These are phyloP conservation scores for Pythium monospermum DNA, from an alignment of 352 stramenopile genomes.

Conservation along the genomic window DNA sequence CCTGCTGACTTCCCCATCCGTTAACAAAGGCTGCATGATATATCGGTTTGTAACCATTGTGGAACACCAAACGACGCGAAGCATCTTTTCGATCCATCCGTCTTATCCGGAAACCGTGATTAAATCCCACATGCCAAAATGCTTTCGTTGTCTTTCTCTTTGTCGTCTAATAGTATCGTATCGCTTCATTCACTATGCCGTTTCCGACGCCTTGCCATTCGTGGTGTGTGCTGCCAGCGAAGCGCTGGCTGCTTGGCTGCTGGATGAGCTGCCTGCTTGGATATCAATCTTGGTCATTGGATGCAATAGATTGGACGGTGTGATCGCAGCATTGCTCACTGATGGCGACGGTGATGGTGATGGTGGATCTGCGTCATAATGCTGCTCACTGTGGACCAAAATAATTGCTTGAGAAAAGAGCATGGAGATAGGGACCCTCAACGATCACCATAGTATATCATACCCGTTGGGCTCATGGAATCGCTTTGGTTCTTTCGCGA, in stretches of 20 bases:
- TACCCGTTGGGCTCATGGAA: conserved; percentile 41
- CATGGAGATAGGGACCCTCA: not conserved
- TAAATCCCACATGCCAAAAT: too few species aligned
- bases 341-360: not conserved
- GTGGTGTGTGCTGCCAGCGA: not conserved
- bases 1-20: not conserved
- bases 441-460: too few species aligned
- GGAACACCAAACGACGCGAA: not conserved
- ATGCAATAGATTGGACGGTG: conserved; percentile 49
- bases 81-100: not conserved
- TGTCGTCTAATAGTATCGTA: not conserved
- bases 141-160: not conserved
- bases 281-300: conserved; percentile 63
- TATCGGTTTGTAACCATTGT: conserved; percentile 3
- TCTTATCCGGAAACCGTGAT: too few species aligned
- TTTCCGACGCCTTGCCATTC: conserved; percentile 8
- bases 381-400: conserved; percentile 1
- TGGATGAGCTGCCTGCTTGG: conserved; percentile 7
- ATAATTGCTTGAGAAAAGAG: not conserved
- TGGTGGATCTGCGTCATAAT: too few species aligned
- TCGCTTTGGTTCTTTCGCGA: conserved; percentile 54
- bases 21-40: not conserved
- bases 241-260: not conserved
- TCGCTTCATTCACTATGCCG: conserved; percentile 19
- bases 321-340: conserved; percentile 22